Evolutionary conservation across 768 basidiomycete species (phyloP).

Genomic region (Kwoniella mangroviensis): DNA sequence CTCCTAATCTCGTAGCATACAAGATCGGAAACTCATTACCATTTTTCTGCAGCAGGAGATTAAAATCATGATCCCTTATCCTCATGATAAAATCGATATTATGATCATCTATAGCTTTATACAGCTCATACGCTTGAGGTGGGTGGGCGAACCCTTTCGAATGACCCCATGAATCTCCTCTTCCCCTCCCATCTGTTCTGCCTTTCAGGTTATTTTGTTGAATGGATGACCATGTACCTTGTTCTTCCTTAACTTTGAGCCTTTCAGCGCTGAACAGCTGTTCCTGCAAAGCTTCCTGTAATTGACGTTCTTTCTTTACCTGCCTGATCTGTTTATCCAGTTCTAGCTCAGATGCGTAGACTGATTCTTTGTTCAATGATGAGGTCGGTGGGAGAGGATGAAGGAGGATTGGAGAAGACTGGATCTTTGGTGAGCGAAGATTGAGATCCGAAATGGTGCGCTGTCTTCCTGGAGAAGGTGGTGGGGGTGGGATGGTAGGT

Average conservation of each 20-base stretch:
- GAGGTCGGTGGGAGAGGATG: conserved; percentile 44
- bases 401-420: conserved; percentile 42
- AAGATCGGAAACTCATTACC: conserved; percentile 86
- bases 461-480: neutral
- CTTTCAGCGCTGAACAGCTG: conserved; percentile 47
- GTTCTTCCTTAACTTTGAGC: conserved; percentile 16
- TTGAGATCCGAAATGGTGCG: neutral
- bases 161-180: conserved; percentile 6
- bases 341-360: conserved; percentile 45
- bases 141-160: conserved; percentile 42
- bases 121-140: conserved; percentile 69
- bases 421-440: conserved; percentile 27
- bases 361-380: conserved; percentile 35
- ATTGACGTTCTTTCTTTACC: conserved; percentile 35
- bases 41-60: conserved; percentile 78
- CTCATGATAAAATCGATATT: conserved; percentile 67
- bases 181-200: conserved; percentile 6
- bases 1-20: conserved; percentile 71
- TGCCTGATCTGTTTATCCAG: conserved; percentile 45
- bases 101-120: conserved; percentile 81
- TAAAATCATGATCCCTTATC: conserved; percentile 53
- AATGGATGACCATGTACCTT: conserved; percentile 22
- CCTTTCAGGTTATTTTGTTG: neutral
- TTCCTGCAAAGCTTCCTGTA: conserved; percentile 54
- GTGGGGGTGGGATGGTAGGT: conserved; percentile 6